Conservation (phyloP, 768 basidiomycete genomes). For the Panaeolus cyanescens region DNA sequence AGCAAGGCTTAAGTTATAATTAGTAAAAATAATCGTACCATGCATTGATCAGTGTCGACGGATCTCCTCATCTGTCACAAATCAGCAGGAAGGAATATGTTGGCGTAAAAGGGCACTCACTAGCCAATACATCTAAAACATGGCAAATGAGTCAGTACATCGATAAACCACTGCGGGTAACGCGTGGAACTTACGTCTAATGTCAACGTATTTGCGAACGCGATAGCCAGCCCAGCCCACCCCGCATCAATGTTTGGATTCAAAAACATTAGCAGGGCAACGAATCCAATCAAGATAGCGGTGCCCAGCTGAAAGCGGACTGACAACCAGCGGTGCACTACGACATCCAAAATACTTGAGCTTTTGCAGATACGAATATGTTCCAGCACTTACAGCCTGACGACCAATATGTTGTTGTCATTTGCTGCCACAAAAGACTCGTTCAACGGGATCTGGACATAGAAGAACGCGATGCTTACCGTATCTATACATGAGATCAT, state of each 20-base stretch:
- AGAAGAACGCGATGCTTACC: slow-evolving; percentile 40
- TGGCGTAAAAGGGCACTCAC: background rate
- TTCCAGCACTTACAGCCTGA: background rate
- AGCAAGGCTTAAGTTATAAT: background rate
- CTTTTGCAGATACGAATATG: too few relatives aligned
- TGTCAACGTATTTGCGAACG: slow-evolving; percentile 3
- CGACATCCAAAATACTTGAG: background rate
- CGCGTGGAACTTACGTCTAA: background rate
- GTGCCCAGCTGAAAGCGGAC: background rate
- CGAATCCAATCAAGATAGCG: background rate
- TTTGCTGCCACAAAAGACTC: background rate
- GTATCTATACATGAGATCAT: slow-evolving; percentile 85
- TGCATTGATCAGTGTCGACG: background rate
- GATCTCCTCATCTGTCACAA: background rate
- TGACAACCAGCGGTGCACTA: background rate
- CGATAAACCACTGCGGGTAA: background rate
- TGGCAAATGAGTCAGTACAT: background rate
- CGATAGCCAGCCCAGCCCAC: background rate
- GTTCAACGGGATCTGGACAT: background rate
- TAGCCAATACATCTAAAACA: background rate
- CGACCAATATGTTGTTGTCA: background rate
- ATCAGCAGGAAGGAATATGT: background rate
- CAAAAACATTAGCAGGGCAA: slow-evolving; percentile 1
- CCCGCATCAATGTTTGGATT: background rate
- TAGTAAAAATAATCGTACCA: background rate